Conservation (phyloP, 805 yeast genomes). For the Hanseniaspora pseudoguilliermondii region DNA sequence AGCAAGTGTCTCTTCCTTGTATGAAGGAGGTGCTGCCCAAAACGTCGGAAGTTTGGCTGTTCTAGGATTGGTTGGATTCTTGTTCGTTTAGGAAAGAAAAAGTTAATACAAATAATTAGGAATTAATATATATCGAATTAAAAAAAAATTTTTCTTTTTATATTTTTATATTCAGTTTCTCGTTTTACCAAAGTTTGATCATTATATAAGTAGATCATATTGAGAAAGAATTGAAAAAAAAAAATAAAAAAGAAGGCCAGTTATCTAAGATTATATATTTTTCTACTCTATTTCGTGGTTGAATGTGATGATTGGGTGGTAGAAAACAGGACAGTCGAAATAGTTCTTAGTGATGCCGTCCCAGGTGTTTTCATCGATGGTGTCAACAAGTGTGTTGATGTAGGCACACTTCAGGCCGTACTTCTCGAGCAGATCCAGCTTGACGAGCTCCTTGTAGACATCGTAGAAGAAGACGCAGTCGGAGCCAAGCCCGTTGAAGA, state of each 20-base stretch:
- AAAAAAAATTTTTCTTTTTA: not conserved
- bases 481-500: constrained; percentile 84
- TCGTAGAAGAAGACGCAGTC: constrained; percentile 64
- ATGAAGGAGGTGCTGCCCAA: not conserved
- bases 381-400: constrained; percentile 21
- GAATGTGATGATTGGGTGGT: constrained; percentile 25
- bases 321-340: constrained; percentile 25
- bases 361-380: constrained; percentile 22
- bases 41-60: constrained; percentile 1
- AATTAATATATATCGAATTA: not conserved
- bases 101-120: not conserved
- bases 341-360: constrained; percentile 26
- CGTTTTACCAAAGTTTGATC: too few relatives aligned
- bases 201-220: not conserved
- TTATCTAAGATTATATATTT: too few relatives aligned
- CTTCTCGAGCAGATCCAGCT: constrained; percentile 53
- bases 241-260: not conserved
- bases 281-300: constrained; percentile 10
- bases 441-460: constrained; percentile 73
- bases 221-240: too few relatives aligned
- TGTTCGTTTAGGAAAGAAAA: not conserved
- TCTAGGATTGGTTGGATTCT: not conserved
- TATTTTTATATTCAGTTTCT: too few relatives aligned
- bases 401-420: constrained; percentile 65
- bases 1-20: not conserved